Conservation (phyloP, 805 yeast genomes). For the Blastobotrys muscicola region DNA sequence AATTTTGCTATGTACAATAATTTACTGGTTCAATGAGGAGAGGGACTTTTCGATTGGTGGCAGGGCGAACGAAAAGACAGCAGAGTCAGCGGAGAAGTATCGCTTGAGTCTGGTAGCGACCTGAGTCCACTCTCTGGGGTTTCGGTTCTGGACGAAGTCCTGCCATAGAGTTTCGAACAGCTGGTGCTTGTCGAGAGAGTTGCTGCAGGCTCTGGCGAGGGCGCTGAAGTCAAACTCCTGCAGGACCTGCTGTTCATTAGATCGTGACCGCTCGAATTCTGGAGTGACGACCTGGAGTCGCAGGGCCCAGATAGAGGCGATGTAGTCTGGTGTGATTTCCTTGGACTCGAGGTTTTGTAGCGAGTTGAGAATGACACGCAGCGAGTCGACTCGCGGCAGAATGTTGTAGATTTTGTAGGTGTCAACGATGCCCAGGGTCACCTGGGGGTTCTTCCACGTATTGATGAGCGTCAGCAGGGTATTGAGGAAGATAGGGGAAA, state of each 20-base stretch:
- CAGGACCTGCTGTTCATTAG: background rate
- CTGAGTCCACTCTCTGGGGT: too few relatives aligned
- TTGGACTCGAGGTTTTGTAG: constrained; percentile 46
- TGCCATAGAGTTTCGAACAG: constrained; percentile 1
- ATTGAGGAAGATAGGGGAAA: constrained; percentile 71
- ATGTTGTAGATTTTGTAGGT: constrained; percentile 51
- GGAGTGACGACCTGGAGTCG: constrained; percentile 5
- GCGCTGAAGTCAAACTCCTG: constrained; percentile 15
- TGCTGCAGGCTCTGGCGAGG: constrained; percentile 16
- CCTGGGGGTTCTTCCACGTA: constrained; percentile 57
- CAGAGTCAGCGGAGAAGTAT: too few relatives aligned
- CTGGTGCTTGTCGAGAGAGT: background rate
- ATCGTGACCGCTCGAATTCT: too few relatives aligned
- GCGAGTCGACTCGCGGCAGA: constrained; percentile 56
- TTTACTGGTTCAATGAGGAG: too few relatives aligned
- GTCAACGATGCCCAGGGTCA: constrained; percentile 52
- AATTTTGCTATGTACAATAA: too few relatives aligned
- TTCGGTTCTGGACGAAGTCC: too few relatives aligned
- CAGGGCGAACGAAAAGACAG: too few relatives aligned
- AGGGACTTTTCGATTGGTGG: too few relatives aligned
- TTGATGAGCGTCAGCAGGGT: constrained; percentile 59
- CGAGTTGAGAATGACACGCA: constrained; percentile 64
- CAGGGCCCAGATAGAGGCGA: constrained; percentile 45
- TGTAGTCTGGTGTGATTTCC: constrained; percentile 39
- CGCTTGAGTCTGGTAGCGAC: too few relatives aligned